Evolutionary conservation across 257 asterid species (phyloP).

Genomic region (Nicotiana noctiflora): DNA sequence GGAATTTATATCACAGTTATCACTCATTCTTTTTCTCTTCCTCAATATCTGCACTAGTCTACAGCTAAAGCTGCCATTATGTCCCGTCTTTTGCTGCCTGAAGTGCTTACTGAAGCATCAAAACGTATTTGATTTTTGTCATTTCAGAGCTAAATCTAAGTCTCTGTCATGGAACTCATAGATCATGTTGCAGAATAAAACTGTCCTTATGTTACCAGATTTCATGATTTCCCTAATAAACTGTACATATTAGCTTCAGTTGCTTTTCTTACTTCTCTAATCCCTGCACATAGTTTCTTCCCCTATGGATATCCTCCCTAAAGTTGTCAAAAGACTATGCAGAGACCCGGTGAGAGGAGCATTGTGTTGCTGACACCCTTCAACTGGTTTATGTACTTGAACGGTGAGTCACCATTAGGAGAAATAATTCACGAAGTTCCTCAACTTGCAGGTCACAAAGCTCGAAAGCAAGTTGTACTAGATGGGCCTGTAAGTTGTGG

Average conservation of each 20-base stretch:
- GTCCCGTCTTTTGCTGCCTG: neutral
- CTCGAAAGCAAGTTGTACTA: conserved; percentile 59
- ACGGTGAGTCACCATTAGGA: neutral
- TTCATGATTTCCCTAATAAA: neutral
- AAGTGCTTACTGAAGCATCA: neutral
- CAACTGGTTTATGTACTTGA: neutral
- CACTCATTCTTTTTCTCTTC: neutral
- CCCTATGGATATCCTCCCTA: neutral
- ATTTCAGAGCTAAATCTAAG: neutral
- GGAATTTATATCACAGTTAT: neutral
- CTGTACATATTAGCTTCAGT: neutral
- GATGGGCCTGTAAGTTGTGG: conserved; percentile 91
- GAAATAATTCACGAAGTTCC: conserved; percentile 15
- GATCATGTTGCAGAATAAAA: neutral
- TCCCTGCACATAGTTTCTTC: neutral
- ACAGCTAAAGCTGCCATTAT: neutral
- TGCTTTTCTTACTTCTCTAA: neutral
- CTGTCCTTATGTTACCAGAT: neutral
- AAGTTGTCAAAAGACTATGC: neutral
- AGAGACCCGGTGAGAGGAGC: neutral
- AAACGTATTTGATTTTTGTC: neutral
- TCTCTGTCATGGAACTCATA: neutral
- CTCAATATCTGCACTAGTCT: neutral
- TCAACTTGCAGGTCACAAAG: conserved; percentile 53
- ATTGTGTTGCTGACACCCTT: neutral